Percentiles rank a stretch among this genome's conserved stretches.
Conservation (phyloP, 1,139 yeast genomes). For the Sugiyamaella paludigena region DNA sequence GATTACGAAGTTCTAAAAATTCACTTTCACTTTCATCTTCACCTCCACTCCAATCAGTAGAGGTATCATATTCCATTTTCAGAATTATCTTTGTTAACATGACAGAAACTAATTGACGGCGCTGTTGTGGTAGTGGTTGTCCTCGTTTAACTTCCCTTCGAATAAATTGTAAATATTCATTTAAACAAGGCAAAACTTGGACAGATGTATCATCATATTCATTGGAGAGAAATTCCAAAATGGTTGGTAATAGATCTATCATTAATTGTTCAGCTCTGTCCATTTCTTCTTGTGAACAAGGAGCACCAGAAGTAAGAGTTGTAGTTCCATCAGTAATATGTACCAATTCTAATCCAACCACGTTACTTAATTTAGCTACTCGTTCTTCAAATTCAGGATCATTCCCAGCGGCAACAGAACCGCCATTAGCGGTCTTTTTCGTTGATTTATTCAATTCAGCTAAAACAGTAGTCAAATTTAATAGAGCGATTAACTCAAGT, state of each 20-base stretch:
- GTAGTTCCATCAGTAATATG: conserved; percentile 57
- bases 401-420: conserved; percentile 30
- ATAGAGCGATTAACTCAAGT: conserved; percentile 65
- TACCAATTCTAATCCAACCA: conserved; percentile 73
- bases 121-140: conserved; percentile 36
- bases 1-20: conserved; percentile 72
- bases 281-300: conserved; percentile 33
- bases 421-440: conserved; percentile 21
- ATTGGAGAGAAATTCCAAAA: conserved; percentile 67
- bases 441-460: conserved; percentile 27
- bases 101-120: conserved; percentile 54
- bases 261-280: conserved; percentile 47
- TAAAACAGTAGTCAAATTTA: conserved; percentile 62
- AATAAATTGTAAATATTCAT: conserved; percentile 66
- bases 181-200: conserved; percentile 78
- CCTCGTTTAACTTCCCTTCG: conserved; percentile 51
- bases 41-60: conserved; percentile 54
- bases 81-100: conserved; percentile 66
- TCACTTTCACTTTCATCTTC: conserved; percentile 66
- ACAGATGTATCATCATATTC: conserved; percentile 87
- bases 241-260: conserved; percentile 67
- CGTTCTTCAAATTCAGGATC: conserved; percentile 75
- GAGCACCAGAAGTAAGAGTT: conserved; percentile 29
- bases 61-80: conserved; percentile 77
- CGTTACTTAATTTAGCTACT: conserved; percentile 69